Conservation (phyloP, 352 stramenopile genomes). For the Globisporangium camurandrum region DNA sequence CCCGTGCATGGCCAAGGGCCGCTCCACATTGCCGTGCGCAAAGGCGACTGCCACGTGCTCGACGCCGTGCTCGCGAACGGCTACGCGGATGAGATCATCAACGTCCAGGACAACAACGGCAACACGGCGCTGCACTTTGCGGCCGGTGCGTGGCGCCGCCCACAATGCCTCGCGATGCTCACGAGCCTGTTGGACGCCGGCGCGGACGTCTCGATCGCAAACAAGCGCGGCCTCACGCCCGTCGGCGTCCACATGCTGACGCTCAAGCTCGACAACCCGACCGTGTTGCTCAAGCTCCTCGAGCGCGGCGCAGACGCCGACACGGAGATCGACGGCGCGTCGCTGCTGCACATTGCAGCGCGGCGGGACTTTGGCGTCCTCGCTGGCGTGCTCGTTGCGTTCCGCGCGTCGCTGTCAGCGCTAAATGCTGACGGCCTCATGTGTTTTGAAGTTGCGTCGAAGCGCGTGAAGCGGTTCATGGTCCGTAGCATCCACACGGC, state of each 20-base stretch:
- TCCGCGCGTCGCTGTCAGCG: slow-evolving; percentile 48
- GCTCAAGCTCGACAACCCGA: slow-evolving; percentile 64
- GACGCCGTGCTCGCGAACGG: slow-evolving; percentile 65
- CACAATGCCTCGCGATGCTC: slow-evolving; percentile 35
- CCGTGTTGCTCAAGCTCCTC: slow-evolving; percentile 55
- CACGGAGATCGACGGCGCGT: slow-evolving; percentile 52
- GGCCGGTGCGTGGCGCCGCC: slow-evolving; percentile 45
- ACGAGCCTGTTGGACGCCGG: slow-evolving; percentile 40
- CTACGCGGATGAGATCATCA: slow-evolving; percentile 58
- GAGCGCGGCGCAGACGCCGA: slow-evolving; percentile 49
- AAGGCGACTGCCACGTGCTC: slow-evolving; percentile 60
- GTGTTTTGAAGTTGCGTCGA: slow-evolving; percentile 68
- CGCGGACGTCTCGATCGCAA: slow-evolving; percentile 36
- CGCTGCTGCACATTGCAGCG: slow-evolving; percentile 54
- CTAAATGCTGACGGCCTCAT: slow-evolving; percentile 68
- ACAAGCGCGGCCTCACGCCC: slow-evolving; percentile 61
- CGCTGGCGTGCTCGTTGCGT: slow-evolving; percentile 47
- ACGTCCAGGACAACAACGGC: slow-evolving; percentile 67
- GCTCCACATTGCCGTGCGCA: slow-evolving; percentile 72
- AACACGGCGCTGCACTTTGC: slow-evolving; percentile 82
- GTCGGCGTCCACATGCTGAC: slow-evolving; percentile 77
- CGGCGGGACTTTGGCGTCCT: slow-evolving; percentile 43
- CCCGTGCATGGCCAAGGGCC: slow-evolving; percentile 68
- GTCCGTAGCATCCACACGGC: slow-evolving; percentile 46
- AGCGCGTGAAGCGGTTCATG: slow-evolving; percentile 60